These are phyloP conservation scores for Puccinia coronata DNA, from an alignment of 1,284 basidiomycete species.

Conservation along the genomic window DNA sequence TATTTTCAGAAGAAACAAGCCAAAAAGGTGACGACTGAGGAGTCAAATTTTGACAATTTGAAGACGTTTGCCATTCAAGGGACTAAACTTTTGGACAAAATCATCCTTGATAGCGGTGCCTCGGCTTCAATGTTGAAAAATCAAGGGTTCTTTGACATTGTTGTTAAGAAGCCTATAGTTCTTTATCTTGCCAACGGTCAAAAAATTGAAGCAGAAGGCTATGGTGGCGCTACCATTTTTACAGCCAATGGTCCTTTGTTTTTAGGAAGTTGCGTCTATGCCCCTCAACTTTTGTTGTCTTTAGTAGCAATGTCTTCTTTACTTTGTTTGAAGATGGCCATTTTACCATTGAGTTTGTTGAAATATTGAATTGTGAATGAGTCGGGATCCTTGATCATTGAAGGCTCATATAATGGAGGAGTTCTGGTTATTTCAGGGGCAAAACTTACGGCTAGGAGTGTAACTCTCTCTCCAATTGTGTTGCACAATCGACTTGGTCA, in stretches of 20 bases:
- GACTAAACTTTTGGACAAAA: neutral
- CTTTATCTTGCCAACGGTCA: neutral
- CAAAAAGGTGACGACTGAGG: neutral
- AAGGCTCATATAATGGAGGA: neutral
- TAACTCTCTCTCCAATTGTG: neutral
- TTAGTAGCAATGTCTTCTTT: neutral
- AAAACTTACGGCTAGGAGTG: neutral
- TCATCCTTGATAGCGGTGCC: neutral
- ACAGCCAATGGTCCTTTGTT: neutral
- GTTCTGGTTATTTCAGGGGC: neutral
- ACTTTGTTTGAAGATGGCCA: neutral
- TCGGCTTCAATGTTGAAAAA: neutral
- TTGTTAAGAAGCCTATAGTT: neutral
- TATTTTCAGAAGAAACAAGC: conserved; percentile 8
- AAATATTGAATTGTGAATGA: neutral
- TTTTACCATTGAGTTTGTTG: neutral
- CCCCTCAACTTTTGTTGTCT: neutral
- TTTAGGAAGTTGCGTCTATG: neutral
- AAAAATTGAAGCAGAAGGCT: neutral
- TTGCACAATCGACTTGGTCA: neutral
- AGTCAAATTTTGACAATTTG: neutral
- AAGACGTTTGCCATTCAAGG: neutral
- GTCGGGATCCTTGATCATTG: neutral
- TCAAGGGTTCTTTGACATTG: neutral
- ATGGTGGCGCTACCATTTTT: neutral